These are phyloP conservation scores for Ophiocordyceps polyrhachis-furcata DNA, from an alignment of 2,329 filamentous ascomycete genomes.

Conservation along the genomic window DNA sequence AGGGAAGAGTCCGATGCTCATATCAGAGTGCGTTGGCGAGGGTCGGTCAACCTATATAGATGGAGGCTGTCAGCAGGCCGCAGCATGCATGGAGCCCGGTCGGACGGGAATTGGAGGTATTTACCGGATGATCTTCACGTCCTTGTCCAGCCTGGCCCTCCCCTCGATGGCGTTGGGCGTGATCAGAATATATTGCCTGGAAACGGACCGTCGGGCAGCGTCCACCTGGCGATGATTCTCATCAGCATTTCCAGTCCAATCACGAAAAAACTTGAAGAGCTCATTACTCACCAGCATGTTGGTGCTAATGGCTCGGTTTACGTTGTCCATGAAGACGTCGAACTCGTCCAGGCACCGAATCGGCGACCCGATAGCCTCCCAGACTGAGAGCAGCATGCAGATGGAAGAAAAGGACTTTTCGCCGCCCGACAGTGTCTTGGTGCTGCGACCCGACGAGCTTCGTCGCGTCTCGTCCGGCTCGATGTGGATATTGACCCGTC, in stretches of 20 bases:
- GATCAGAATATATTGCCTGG: constrained; percentile 88
- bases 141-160: constrained; percentile 36
- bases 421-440: constrained; percentile 83
- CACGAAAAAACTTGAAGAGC: background rate
- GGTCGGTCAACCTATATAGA: constrained; percentile 32
- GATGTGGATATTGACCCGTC: constrained; percentile 59
- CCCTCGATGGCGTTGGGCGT: constrained; percentile 71
- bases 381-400: constrained; percentile 77
- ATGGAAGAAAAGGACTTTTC: constrained; percentile 98
- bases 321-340: constrained; percentile 97
- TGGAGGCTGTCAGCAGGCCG: background rate
- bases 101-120: constrained; percentile 4
- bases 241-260: background rate
- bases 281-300: constrained; percentile 60
- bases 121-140: constrained; percentile 64
- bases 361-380: constrained; percentile 96
- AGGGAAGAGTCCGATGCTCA: no score
- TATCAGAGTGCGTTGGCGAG: constrained; percentile 32
- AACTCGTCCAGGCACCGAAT: constrained; percentile 94
- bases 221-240: constrained; percentile 38
- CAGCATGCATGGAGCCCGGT: background rate
- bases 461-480: constrained; percentile 52
- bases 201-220: constrained; percentile 70
- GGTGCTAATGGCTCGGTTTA: constrained; percentile 85
- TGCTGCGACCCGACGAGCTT: constrained; percentile 54